Evolutionary conservation across 805 yeast genomes (phyloP).

Genomic region (Suhomyces faveliae): DNA sequence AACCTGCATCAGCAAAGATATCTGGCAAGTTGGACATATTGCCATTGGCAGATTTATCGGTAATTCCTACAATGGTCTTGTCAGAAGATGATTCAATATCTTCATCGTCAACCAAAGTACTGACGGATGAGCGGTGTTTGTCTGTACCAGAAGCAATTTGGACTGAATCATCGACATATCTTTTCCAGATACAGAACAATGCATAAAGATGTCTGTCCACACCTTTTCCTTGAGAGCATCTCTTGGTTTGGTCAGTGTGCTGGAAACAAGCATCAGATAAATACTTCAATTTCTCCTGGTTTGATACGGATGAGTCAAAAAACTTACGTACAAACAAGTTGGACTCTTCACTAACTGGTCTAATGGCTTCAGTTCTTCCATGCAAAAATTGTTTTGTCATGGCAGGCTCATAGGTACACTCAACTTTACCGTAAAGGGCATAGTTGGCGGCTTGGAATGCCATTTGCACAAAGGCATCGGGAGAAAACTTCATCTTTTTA

Average conservation of each 20-base stretch:
- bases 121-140: slow-evolving; percentile 15
- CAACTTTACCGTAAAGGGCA: slow-evolving; percentile 89
- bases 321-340: slow-evolving; percentile 81
- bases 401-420: slow-evolving; percentile 93
- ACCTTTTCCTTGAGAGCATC: slow-evolving; percentile 77
- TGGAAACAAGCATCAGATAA: slow-evolving; percentile 67
- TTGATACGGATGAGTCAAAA: slow-evolving; percentile 62
- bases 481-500: slow-evolving; percentile 82
- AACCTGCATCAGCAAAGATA: slow-evolving; percentile 80
- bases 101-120: slow-evolving; percentile 16
- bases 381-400: slow-evolving; percentile 88
- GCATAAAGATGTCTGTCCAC: slow-evolving; percentile 92
- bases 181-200: slow-evolving; percentile 81
- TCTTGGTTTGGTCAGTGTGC: slow-evolving; percentile 66
- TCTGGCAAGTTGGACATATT: slow-evolving; percentile 52
- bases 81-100: slow-evolving; percentile 26
- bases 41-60: slow-evolving; percentile 15
- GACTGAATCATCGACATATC: slow-evolving; percentile 41
- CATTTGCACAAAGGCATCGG: slow-evolving; percentile 94
- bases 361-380: slow-evolving; percentile 90
- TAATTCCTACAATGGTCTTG: slow-evolving; percentile 26
- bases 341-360: slow-evolving; percentile 80
- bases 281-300: slow-evolving; percentile 56
- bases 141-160: slow-evolving; percentile 1
- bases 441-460: slow-evolving; percentile 90